These are phyloP conservation scores for Aspergillus sp. DNA, from an alignment of 2,329 filamentous ascomycete genomes.

Conservation along the genomic window DNA sequence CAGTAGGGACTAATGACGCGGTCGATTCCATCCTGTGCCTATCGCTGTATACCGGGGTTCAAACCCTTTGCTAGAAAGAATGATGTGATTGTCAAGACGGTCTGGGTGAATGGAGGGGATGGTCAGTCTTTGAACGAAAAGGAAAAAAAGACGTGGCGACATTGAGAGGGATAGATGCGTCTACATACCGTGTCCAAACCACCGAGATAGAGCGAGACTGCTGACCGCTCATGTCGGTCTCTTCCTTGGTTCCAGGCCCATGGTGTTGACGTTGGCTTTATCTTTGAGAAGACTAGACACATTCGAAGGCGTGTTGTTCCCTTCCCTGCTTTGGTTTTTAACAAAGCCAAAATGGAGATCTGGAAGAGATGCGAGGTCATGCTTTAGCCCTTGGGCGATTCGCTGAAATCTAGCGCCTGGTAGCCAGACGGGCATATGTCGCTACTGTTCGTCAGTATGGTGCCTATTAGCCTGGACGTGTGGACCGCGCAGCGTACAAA, in stretches of 20 bases:
- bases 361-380: conserved; percentile 32
- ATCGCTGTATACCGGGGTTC: conserved; percentile 15
- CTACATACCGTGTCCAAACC: conserved; percentile 46
- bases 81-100: conserved; percentile 21
- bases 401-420: conserved; percentile 51
- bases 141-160: no score
- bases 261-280: conserved; percentile 18
- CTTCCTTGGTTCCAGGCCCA: conserved; percentile 32
- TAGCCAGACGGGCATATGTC: conserved; percentile 39
- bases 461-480: no score
- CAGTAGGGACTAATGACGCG: conserved; percentile 15
- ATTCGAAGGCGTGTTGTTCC: conserved; percentile 41
- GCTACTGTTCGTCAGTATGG: no score
- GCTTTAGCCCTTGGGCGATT: conserved; percentile 41
- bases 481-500: conserved; percentile 10
- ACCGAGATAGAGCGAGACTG: conserved; percentile 48
- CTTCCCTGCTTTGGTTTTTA: conserved; percentile 43
- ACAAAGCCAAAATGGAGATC: conserved; percentile 51
- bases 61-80: conserved; percentile 28
- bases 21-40: conserved; percentile 27
- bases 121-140: no score
- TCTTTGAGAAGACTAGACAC: conserved; percentile 47
- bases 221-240: conserved; percentile 36
- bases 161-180: neutral
- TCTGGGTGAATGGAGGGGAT: conserved; percentile 2